Base-by-base conservation (phyloP, 2,329 filamentous ascomycete species). In the Dryadomyces sulphureus region DNA sequence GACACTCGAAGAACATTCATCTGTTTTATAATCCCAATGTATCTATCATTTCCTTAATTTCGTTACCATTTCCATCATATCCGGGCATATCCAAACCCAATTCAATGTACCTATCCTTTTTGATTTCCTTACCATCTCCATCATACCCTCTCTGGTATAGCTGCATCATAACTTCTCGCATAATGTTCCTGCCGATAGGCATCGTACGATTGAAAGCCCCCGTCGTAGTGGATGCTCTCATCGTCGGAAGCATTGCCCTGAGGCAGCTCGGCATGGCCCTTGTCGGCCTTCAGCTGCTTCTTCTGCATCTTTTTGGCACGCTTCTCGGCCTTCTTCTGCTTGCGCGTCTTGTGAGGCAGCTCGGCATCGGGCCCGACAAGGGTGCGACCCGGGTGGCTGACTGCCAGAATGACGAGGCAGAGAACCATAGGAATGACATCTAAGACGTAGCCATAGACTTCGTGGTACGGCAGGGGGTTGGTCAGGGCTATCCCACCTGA, bases 341-440 rank as follows among this genome's bases (percentile, higher is more conserved):
- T 59, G 25, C 66, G 59, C 24, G 56, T 63, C 17, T 61, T 43
- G 32, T 56, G 59, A 1, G 66, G 66, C 47, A 74, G 67, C 47
- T 70, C 64, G 47, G 65, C 63, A 27, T 66, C 62, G 4, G 63
- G 59, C 0, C 73, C 69, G 9, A 59, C 55, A 38, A 72, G 58
- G n/a, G 69, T 57, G 2, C 59, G 58, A 0, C 70, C 71, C 0
- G 72, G 72, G 54, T 75, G 70, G 25, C 68, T 52, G 3, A 66
- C 22, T 50, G 54, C 65, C 59, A 70, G 56, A 1, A 65, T 41
- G 1, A 64, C 19, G 52, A 70, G 48, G 24, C 67, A 59, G 14
- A 77, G 41, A 35, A 71, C 59, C 69, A 80, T 79, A 1, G 75
- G 73, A 1, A 70, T 56, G 0, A 71, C 72, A 54, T 80, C 75